Base-by-base conservation (phyloP, 495 filamentous ascomycete species). In the Trichoderma erinaceum region DNA sequence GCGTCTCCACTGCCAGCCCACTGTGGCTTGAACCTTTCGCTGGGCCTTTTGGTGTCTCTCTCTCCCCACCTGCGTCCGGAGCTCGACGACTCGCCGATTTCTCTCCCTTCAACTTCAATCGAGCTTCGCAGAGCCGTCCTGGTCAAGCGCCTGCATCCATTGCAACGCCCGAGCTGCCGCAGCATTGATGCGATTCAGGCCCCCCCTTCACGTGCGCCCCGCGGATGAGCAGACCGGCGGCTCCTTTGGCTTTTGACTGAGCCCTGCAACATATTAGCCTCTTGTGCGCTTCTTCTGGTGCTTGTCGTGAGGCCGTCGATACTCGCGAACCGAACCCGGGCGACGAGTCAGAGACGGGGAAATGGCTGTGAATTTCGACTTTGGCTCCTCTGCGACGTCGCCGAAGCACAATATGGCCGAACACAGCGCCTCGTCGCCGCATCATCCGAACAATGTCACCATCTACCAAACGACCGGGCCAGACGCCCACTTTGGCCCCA, bases 391-490 rank as follows among this genome's bases (percentile, higher is more conserved):
- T 18, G 10, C 56, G 16, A 15, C 21, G 32, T 43, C 63, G 63
- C 63, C 63, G 41, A 32, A n/a, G 63, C 63, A 41, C 0, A 43
- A 7, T 32, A 65, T 25, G 63, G 41, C 41, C 6, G 35, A 41
- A 16, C 63, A 41, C 1, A 41, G 21, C 35, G 63, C 7, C 35
- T 65, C 63, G 7, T 65, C 63, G 21, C 63, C 63, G 35, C 63
- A 65, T 10, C 63, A 65, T 21, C 63, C 35, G 63, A 46, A 29
- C 23, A 67, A 56, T 16, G 48, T 68, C 66, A 63, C 52, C 29
- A 38, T 44, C 52, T 68, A 58, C n/a, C 66, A 58, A 38, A 68
- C 50, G 32, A 63, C 66, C 32, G 48, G 35, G 6, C 66, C 52
- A 7, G 35, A 63, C 46, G 38, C 50, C 50, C 32, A 64, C 50